A percentile compares a stretch with the other conserved stretches of the same genome.
Conservation (phyloP, 2,329 filamentous ascomycete genomes). For the Diplodia intermedia region DNA sequence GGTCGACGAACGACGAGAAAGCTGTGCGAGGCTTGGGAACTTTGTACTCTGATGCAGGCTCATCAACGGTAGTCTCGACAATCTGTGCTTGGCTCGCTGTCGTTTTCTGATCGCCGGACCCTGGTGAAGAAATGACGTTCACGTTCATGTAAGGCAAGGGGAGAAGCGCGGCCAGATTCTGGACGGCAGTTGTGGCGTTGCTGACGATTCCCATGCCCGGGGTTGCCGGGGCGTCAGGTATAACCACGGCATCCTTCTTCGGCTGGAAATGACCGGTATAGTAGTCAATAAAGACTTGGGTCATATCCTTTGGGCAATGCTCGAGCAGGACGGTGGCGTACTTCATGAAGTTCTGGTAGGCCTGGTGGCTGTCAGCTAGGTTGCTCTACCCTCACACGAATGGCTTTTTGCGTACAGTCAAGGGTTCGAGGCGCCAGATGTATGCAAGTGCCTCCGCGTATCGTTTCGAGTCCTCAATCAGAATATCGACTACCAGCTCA, state of each 20-base stretch:
- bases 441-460: conserved; percentile 89
- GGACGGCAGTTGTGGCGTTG: conserved; percentile 68
- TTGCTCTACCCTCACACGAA: background rate
- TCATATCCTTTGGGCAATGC: conserved; percentile 82
- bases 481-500: conserved; percentile 90
- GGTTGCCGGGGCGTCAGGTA: conserved; percentile 56
- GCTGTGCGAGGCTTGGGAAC: conserved; percentile 84
- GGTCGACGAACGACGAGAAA: conserved; percentile 96
- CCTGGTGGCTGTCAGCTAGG: conserved; percentile 54
- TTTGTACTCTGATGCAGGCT: conserved; percentile 68
- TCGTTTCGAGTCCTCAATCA: conserved; percentile 93
- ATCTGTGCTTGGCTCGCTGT: conserved; percentile 63
- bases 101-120: conserved; percentile 59
- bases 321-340: conserved; percentile 91
- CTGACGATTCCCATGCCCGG: conserved; percentile 49
- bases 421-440: conserved; percentile 85
- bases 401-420: conserved; percentile 62
- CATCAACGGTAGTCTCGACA: conserved; percentile 60
- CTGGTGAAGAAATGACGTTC: conserved; percentile 62
- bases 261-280: conserved; percentile 86
- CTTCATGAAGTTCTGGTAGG: conserved; percentile 90
- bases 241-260: conserved; percentile 66
- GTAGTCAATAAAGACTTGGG: conserved; percentile 89
- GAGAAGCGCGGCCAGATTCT: conserved; percentile 83
- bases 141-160: conserved; percentile 85